phyloP scores from a whole-genome alignment of 179 eudicot species.

The Beta corolliflora region DNA sequence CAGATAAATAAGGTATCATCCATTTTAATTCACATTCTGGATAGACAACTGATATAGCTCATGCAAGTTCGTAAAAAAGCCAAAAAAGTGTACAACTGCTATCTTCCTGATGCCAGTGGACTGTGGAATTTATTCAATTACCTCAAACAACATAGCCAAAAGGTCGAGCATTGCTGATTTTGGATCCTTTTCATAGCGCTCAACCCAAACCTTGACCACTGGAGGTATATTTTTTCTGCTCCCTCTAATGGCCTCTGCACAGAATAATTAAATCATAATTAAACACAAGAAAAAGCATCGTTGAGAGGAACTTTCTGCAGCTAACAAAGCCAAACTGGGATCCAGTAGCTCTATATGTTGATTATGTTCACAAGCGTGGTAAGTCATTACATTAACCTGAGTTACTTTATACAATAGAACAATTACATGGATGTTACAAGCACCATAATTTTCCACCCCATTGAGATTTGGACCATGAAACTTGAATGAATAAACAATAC shows the following conservation, averaged over 20 bases:
- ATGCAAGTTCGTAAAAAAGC: not conserved
- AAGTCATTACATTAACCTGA: not conserved
- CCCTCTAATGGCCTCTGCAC: slow-evolving; percentile 79
- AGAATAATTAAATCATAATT: slow-evolving; percentile 14
- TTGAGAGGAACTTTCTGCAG: not conserved
- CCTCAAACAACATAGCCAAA: slow-evolving; percentile 85
- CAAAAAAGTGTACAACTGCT: not conserved
- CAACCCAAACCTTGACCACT: slow-evolving; percentile 78
- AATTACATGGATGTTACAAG: not conserved
- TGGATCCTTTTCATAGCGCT: slow-evolving; percentile 73
- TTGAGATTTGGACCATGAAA: not conserved
- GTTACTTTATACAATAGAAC: not conserved
- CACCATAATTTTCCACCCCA: not conserved
- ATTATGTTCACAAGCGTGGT: slow-evolving; percentile 8
- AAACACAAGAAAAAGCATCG: not conserved
- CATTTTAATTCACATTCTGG: not conserved
- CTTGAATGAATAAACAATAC: not conserved
- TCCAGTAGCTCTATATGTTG: slow-evolving; percentile 1
- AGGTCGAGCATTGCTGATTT: slow-evolving; percentile 81
- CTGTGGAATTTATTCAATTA: slow-evolving; percentile 29
- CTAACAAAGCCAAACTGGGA: not conserved
- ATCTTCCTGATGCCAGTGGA: not conserved
- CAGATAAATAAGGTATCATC: not conserved
- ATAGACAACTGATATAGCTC: slow-evolving; percentile 5
- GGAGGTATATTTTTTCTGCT: slow-evolving; percentile 74